Conservation (phyloP, 2,329 filamentous ascomycete genomes). For the Monosporascus sp. region DNA sequence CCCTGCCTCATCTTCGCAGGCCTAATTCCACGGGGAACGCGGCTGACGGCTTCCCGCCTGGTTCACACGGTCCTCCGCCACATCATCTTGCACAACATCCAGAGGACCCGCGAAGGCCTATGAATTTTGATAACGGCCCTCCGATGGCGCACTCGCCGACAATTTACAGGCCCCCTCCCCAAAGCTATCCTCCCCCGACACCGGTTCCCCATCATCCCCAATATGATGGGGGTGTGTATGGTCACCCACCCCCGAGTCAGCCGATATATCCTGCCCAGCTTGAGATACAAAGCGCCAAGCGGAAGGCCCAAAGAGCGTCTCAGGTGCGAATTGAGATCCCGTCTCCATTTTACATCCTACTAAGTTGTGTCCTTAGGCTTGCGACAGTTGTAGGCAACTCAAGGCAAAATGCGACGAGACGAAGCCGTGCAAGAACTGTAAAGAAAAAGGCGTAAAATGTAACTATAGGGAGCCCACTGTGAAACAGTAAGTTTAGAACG, state of each 20-base stretch:
- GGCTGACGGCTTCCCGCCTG: conserved; percentile 29
- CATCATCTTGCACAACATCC: conserved; percentile 29
- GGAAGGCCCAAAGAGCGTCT: conserved; percentile 60
- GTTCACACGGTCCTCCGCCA: conserved; percentile 29
- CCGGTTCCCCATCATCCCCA: conserved; percentile 22
- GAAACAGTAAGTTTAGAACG: conserved; percentile 65
- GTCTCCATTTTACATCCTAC: conserved; percentile 14
- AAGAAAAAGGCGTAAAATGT: conserved; percentile 77
- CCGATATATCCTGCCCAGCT: conserved; percentile 22
- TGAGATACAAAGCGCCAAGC: conserved; percentile 42
- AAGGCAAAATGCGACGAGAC: conserved; percentile 92
- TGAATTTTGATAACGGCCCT: conserved; percentile 46
- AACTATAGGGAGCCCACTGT: conserved; percentile 87
- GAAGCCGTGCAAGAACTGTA: conserved; percentile 78
- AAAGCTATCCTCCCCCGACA: conserved; percentile 21
- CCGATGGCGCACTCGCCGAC: conserved; percentile 39
- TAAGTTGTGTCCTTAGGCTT: conserved; percentile 55
- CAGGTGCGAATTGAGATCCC: conserved; percentile 40
- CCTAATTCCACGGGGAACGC: conserved; percentile 45
- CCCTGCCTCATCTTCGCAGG: conserved; percentile 38
- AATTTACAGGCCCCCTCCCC: conserved; percentile 23
- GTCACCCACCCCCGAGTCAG: conserved; percentile 29
- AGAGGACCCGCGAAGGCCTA: conserved; percentile 45
- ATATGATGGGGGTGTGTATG: conserved; percentile 29
- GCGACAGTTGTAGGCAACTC: conserved; percentile 78